Conservation (phyloP, 2,329 filamentous ascomycete species). For the Amylocarpus encephaloides region DNA sequence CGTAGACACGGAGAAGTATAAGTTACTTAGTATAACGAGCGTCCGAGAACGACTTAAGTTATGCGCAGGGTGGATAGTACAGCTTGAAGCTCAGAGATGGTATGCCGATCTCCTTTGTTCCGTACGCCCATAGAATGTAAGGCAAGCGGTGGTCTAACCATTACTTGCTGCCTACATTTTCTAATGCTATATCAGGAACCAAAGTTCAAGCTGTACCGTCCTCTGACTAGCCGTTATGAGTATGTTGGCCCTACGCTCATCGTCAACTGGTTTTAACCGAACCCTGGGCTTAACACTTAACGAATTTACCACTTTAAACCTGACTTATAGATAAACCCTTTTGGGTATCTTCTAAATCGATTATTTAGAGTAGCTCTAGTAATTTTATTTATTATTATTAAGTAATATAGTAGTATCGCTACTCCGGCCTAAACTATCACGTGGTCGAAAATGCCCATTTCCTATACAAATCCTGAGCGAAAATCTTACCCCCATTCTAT, state of each 20-base stretch:
- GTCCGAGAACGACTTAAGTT: slow-evolving; percentile 80
- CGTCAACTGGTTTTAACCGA: too few relatives aligned
- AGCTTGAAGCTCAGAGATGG: slow-evolving; percentile 32
- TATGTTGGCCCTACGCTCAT: slow-evolving; percentile 15
- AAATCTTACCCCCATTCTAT: too few relatives aligned
- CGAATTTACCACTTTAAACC: too few relatives aligned
- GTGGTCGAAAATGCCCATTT: too few relatives aligned
- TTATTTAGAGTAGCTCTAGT: too few relatives aligned
- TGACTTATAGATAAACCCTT: too few relatives aligned
- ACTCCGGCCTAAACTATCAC: too few relatives aligned
- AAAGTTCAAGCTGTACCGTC: slow-evolving; percentile 21
- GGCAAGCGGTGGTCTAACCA: not conserved
- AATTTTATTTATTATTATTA: too few relatives aligned
- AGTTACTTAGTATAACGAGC: slow-evolving; percentile 64
- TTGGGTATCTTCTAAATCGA: too few relatives aligned
- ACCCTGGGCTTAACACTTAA: too few relatives aligned
- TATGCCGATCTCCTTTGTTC: slow-evolving; percentile 13
- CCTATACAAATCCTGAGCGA: too few relatives aligned
- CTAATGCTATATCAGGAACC: slow-evolving; percentile 9
- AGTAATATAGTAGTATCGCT: too few relatives aligned
- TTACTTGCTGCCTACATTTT: not conserved
- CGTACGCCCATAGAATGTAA: not conserved
- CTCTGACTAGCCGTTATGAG: slow-evolving; percentile 25
- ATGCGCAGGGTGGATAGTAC: slow-evolving; percentile 69
- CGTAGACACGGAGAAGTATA: slow-evolving; percentile 71